Evolutionary conservation across 768 basidiomycete genomes (phyloP), one percentile per base, ranked within the genome.

Genomic region (Russula olivacea): DNA sequence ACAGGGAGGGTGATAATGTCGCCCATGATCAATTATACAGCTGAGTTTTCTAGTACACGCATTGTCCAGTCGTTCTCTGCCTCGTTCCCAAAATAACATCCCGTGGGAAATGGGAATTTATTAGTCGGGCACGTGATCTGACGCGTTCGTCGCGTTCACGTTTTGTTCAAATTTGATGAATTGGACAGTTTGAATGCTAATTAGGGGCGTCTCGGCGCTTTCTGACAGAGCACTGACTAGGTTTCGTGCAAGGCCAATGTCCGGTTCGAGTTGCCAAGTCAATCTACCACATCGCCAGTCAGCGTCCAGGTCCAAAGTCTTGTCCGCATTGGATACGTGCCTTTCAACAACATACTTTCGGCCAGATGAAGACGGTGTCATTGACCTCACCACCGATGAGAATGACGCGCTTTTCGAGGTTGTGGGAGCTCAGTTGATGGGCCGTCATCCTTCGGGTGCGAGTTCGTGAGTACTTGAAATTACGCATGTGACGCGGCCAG

Each of bases 1-100:
- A 81, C 69, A 38, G 77, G 71, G 28, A 81, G 71, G 36, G 77
- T 72, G 47, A 76, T 56, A 36, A 58, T 48, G 60, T 67, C 64
- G 19, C 59, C 65, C 66, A 67, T 67, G 63, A 32, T 59, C 52
- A 36, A 36, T 36, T 36, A 59, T 49, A 41, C 55, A 32, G 52
- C 23, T 32, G 40, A 34, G 56, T 23, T 34, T 59, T 43, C 30
- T 41, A 12, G 12, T 14, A 54, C 51, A 54, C 64, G 36, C 55
- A 59, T 45, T 11, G 34, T 47, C 25, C 55, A 25, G 28, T 51
- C 28, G 45, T 51, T 51, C 30, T 14, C 21, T 40, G 49, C 58
- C 64, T 52, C 52, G 43, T 52, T 65, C 30, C 55, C 45, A 32
- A 63, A 58, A 62, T 63, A 34, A 28, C 48, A 15, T 15, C 3